Evolutionary conservation across 352 stramenopile genomes (phyloP), one percentile per base, ranked within the genome.

Genomic region (Pilasporangium apinafurcum): DNA sequence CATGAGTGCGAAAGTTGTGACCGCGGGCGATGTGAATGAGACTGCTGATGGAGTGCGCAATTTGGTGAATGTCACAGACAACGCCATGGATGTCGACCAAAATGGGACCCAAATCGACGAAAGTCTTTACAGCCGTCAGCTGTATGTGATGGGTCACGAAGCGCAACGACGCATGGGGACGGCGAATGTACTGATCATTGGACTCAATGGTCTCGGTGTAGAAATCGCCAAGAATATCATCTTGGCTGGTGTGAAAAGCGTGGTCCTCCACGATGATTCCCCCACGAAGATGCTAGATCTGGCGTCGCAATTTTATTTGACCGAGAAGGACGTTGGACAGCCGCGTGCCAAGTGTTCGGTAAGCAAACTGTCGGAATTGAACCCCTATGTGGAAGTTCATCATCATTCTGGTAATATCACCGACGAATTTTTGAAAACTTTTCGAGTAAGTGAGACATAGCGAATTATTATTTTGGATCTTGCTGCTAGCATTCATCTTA

Each of bases 121-220:
- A 46, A 55, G 77, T 22, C 69, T 96, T 8, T 96, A 97, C 64
- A 95, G 81, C 56, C 83, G 91, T 27, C 96, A 99, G 79, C 82
- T 99, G 8, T 99, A 99, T 57, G 97, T 99, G 18, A 99, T 99
- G 92, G 97, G 97, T 18, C 96, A 98, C 62, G 97, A 99, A 56
- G 96, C 96, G 12, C 96, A 99, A 76, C 70, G 89, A 49, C 85
- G 93, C 33, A 99, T 99, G 96, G 94, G 95, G 52, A 66, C 72
- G 16, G 89, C 88, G 13, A 95, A 95, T 39, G 96, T 98, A 22
- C 79, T 99, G 27, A 74, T 99, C 51, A 61, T 98, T 43, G 97
- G 97, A 1, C 63, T 96, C 21, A 95, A 96, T 35, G 96, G 96
- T 0, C 71, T 98, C 5, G 96, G 95, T 29, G 92, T 97, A 9